A percentile compares a stretch with the other conserved stretches of the same genome.
Evolutionary conservation across 139 green algal genomes (phyloP).

Genomic region (Chlorella vulgaris): DNA sequence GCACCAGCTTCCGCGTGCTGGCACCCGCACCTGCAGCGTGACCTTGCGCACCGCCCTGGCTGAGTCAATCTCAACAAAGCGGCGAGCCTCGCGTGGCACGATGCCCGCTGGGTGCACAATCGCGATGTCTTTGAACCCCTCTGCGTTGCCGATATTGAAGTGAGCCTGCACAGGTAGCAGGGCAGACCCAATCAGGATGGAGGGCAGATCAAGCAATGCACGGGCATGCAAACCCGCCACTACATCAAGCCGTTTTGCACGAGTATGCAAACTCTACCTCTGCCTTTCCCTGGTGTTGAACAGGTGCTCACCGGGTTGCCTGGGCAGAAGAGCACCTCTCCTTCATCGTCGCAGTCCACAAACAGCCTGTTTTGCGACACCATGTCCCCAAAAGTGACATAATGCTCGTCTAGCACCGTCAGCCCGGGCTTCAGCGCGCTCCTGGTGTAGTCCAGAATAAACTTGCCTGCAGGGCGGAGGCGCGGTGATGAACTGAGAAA

Average conservation of each 20-base stretch:
- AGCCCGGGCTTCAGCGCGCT: conserved; percentile 34
- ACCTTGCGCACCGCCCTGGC: conserved; percentile 35
- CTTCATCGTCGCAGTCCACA: conserved; percentile 22
- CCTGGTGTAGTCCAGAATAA: conserved; percentile 34
- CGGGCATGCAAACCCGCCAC: not conserved
- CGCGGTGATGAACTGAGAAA: not conserved
- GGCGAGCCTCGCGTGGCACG: not conserved
- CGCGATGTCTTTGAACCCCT: conserved; percentile 38
- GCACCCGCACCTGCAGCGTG: conserved; percentile 35
- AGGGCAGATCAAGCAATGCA: not conserved
- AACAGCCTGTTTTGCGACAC: conserved; percentile 23
- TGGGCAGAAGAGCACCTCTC: conserved; percentile 43
- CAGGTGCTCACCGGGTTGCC: conserved; percentile 18
- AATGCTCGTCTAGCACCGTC: conserved; percentile 36
- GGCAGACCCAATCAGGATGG: too few species aligned
- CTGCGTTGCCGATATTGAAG: conserved; percentile 24
- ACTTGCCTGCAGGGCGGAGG: conserved; percentile 37
- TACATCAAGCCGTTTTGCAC: too few species aligned
- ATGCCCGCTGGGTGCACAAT: conserved; percentile 17
- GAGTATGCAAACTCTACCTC: not conserved
- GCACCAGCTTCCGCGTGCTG: too few species aligned
- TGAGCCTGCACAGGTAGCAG: conserved; percentile 11
- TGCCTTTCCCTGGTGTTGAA: not conserved
- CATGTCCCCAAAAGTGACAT: conserved; percentile 36
- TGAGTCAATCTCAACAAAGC: conserved; percentile 36